These are phyloP conservation scores for Mesotaenium endlicherianum DNA, from an alignment of 139 green algal genomes.

Conservation along the genomic window DNA sequence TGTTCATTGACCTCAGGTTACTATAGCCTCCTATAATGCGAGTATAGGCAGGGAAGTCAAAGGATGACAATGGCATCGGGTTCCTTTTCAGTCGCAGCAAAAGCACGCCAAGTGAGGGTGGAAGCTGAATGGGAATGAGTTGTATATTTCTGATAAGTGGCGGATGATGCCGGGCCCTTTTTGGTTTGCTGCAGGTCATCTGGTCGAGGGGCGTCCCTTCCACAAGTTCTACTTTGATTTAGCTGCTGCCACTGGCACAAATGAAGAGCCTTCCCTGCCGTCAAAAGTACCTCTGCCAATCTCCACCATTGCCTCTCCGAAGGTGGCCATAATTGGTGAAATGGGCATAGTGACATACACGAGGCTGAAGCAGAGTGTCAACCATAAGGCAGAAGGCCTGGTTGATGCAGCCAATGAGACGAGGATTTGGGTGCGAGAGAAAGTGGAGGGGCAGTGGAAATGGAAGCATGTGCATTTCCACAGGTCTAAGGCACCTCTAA, in stretches of 20 bases:
- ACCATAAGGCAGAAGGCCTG: background rate
- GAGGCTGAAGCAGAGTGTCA: background rate
- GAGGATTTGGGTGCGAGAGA: constrained; percentile 37
- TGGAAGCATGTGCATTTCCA: constrained; percentile 50
- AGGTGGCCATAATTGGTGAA: constrained; percentile 12
- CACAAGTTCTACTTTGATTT: constrained; percentile 53
- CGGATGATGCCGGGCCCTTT: background rate
- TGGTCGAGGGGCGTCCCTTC: constrained; percentile 45
- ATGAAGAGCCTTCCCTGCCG: background rate
- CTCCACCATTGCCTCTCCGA: constrained; percentile 29
- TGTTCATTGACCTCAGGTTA: background rate
- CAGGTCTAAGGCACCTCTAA: constrained; percentile 15
- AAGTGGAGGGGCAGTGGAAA: constrained; percentile 16
- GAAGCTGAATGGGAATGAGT: background rate
- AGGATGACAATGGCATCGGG: constrained; percentile 22
- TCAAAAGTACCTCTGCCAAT: background rate
- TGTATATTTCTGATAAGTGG: background rate
- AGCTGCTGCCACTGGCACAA: background rate
- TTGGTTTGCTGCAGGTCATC: constrained; percentile 39
- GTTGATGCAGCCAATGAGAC: constrained; percentile 37
- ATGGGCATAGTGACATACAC: constrained; percentile 33
- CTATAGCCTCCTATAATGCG: background rate
- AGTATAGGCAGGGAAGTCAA: constrained; percentile 64
- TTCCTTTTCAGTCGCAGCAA: too few relatives aligned
- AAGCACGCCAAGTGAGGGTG: too few relatives aligned